A percentile compares a stretch with the other conserved stretches of the same genome.
Conservation (phyloP, 139 green algal species). For the Eudorina sp. region DNA sequence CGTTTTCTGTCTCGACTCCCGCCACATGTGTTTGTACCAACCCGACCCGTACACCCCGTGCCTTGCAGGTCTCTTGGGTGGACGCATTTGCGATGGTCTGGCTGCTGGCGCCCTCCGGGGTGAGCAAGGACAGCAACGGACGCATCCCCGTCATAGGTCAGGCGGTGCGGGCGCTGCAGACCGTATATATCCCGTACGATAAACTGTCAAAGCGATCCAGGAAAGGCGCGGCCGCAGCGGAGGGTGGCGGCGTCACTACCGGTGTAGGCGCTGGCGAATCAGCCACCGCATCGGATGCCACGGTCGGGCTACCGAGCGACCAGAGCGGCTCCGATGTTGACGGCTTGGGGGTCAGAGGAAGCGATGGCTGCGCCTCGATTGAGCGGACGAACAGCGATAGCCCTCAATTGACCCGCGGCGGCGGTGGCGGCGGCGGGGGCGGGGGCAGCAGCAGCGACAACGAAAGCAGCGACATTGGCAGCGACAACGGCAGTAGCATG, state of each 20-base stretch:
- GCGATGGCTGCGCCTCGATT: too few species aligned
- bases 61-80: conserved; percentile 21
- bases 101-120: conserved; percentile 31
- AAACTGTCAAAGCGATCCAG: conserved; percentile 19
- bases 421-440: too few species aligned
- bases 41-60: too few species aligned
- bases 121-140: conserved; percentile 24
- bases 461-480: background rate
- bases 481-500: background rate
- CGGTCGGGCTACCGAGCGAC: too few species aligned
- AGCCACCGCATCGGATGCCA: background rate
- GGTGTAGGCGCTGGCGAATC: background rate
- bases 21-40: too few species aligned
- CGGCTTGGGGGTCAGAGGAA: too few species aligned
- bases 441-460: background rate
- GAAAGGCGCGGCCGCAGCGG: background rate
- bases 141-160: background rate
- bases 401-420: too few species aligned
- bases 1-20: too few species aligned
- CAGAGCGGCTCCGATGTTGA: too few species aligned
- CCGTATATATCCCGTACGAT: conserved; percentile 11
- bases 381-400: too few species aligned
- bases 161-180: conserved; percentile 15
- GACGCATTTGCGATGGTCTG: conserved; percentile 34
- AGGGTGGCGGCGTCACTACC: background rate